These are phyloP conservation scores for Phytomonas serpens DNA, from an alignment of 208 protist species.

Conservation along the genomic window DNA sequence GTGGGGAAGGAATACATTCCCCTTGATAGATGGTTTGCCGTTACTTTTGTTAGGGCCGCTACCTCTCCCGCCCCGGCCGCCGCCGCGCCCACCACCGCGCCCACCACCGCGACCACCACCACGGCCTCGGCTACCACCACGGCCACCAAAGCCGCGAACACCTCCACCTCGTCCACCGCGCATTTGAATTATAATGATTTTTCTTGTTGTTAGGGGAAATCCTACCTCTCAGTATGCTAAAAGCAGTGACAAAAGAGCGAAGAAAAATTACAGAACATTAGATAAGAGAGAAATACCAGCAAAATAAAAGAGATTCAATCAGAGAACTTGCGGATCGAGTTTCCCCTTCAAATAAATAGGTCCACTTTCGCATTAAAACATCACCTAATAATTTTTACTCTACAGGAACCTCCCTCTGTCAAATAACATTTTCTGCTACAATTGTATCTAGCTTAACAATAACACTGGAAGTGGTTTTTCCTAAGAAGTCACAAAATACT, in stretches of 20 bases:
- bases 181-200: not conserved
- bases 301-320: not conserved
- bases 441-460: not conserved
- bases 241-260: not conserved
- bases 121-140: constrained; percentile 27
- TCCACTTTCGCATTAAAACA: not conserved
- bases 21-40: constrained; percentile 43
- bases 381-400: not conserved
- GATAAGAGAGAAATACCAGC: not conserved
- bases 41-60: constrained; percentile 44
- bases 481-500: constrained; percentile 8
- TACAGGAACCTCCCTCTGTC: not conserved
- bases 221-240: not conserved
- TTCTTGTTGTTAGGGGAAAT: not conserved
- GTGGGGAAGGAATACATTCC: constrained; percentile 95
- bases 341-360: not conserved
- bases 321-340: not conserved
- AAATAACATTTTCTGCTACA: not conserved
- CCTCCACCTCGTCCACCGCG: constrained; percentile 28
- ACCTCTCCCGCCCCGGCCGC: constrained; percentile 45
- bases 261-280: not conserved
- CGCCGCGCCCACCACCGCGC: constrained; percentile 38
- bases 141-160: constrained; percentile 26
- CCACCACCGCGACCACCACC: constrained; percentile 34
- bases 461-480: not conserved